Evolutionary conservation across 2,329 filamentous ascomycete species (phyloP).

Genomic region (Phialophora expanda): DNA sequence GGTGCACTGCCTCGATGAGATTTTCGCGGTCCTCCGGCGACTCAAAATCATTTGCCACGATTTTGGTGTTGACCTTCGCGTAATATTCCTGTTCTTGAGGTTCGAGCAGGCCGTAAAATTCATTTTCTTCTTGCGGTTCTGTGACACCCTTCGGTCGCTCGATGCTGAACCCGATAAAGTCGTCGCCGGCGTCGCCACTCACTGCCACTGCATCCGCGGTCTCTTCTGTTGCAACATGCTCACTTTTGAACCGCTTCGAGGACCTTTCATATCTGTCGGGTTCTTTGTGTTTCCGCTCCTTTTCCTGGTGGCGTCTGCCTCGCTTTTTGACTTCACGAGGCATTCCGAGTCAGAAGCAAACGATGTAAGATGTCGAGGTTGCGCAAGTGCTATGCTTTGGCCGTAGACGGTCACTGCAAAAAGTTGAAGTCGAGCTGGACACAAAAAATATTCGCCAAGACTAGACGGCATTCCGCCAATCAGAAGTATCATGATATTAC

Average conservation of each 20-base stretch:
- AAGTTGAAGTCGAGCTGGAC: neutral
- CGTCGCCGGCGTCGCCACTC: slow-evolving; percentile 40
- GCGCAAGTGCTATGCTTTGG: neutral
- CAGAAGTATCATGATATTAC: neutral
- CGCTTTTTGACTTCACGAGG: slow-evolving; percentile 55
- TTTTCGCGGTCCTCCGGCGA: slow-evolving; percentile 72
- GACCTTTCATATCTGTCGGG: slow-evolving; percentile 45
- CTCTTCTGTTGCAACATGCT: slow-evolving; percentile 37
- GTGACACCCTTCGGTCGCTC: slow-evolving; percentile 29
- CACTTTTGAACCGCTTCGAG: slow-evolving; percentile 49
- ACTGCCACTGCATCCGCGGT: slow-evolving; percentile 32
- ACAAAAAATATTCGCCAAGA: slow-evolving; percentile 12
- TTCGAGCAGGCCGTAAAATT: slow-evolving; percentile 92
- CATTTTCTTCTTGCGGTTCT: slow-evolving; percentile 57
- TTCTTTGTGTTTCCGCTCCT: slow-evolving; percentile 46
- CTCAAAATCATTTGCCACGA: slow-evolving; percentile 87
- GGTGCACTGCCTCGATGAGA: slow-evolving; percentile 81
- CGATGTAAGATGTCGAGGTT: neutral
- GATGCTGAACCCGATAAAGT: slow-evolving; percentile 50
- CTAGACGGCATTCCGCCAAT: slow-evolving; percentile 7
- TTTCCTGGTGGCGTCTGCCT: slow-evolving; percentile 50
- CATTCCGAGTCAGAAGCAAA: slow-evolving; percentile 42
- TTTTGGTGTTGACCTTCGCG: slow-evolving; percentile 82
- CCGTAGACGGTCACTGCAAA: neutral
- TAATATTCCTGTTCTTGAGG: slow-evolving; percentile 97